A percentile compares a stretch with the other conserved stretches of the same genome.
phyloP scores from a whole-genome alignment of 2,329 filamentous ascomycete species.

The Verticillium dahliae region DNA sequence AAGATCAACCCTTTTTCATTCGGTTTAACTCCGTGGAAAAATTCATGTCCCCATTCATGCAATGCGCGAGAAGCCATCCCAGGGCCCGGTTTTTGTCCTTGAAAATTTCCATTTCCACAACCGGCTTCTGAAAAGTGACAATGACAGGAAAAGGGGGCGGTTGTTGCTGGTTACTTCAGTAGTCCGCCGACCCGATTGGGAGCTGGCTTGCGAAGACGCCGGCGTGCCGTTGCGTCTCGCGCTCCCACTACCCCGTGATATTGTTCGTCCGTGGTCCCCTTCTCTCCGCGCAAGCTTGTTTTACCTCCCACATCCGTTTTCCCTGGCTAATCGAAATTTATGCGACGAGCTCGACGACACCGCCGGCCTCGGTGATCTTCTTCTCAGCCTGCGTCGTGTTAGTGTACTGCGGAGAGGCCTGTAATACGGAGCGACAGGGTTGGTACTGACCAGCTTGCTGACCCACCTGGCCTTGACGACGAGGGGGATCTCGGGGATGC shows the following conservation, averaged over 20 bases:
- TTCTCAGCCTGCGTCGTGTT: conserved; percentile 59
- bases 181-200: conserved; percentile 4
- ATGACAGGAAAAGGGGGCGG: neutral
- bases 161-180: conserved; percentile 4
- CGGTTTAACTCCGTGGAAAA: conserved; percentile 10
- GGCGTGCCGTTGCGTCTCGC: neutral
- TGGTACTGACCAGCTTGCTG: conserved; percentile 57
- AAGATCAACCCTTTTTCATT: conserved; percentile 14
- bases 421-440: too few species aligned
- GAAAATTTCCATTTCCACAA: conserved; percentile 3
- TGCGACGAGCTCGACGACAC: conserved; percentile 91
- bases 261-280: conserved; percentile 1
- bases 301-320: conserved; percentile 1
- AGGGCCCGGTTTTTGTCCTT: conserved; percentile 9
- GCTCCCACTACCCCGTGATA: neutral
- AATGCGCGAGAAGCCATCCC: conserved; percentile 11
- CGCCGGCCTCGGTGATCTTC: conserved; percentile 98
- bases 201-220: neutral
- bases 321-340: conserved; percentile 31
- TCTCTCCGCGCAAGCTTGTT: neutral
- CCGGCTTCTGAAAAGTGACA: conserved; percentile 7
- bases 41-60: conserved; percentile 11
- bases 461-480: conserved; percentile 95
- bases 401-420: neutral
- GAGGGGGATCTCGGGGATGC: conserved; percentile 85